Percentiles rank a stretch among this genome's conserved stretches.
These are phyloP conservation scores for Tinospora cordifolia DNA, from an alignment of 164 flowering plant species.

Conservation along the genomic window DNA sequence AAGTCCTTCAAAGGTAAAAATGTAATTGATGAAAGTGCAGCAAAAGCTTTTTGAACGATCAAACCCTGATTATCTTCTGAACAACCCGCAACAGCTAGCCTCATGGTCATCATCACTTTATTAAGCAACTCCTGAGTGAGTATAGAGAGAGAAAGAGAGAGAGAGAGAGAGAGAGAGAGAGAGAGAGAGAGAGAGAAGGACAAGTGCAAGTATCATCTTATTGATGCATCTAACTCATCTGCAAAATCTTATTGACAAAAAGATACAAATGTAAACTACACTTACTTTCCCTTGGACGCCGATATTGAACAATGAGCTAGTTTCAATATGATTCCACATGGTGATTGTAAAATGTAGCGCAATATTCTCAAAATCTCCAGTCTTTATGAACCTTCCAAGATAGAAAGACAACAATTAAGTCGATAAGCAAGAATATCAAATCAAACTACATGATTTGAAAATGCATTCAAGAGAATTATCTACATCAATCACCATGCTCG, in stretches of 20 bases:
- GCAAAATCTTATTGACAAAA: background rate
- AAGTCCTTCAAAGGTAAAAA: slow-evolving; percentile 27
- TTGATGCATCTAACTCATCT: slow-evolving; percentile 8
- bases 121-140: slow-evolving; percentile 70
- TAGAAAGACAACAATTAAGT: slow-evolving; percentile 3
- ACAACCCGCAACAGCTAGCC: slow-evolving; percentile 52
- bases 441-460: background rate
- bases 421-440: slow-evolving; percentile 3
- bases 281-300: slow-evolving; percentile 33
- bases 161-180: background rate
- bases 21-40: slow-evolving; percentile 34
- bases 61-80: slow-evolving; percentile 47
- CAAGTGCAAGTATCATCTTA: background rate
- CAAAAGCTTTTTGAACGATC: slow-evolving; percentile 52
- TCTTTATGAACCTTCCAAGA: slow-evolving; percentile 35
- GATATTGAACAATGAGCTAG: slow-evolving; percentile 18
- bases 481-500: too few relatives aligned
- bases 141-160: too few relatives aligned
- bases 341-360: slow-evolving; percentile 38
- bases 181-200: background rate
- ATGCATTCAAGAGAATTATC: too few relatives aligned
- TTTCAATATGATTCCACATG: slow-evolving; percentile 52
- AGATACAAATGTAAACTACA: background rate
- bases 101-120: slow-evolving; percentile 56
- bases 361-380: slow-evolving; percentile 43